Conservation (phyloP, 257 asterid genomes). For the Handroanthus guayacan region DNA sequence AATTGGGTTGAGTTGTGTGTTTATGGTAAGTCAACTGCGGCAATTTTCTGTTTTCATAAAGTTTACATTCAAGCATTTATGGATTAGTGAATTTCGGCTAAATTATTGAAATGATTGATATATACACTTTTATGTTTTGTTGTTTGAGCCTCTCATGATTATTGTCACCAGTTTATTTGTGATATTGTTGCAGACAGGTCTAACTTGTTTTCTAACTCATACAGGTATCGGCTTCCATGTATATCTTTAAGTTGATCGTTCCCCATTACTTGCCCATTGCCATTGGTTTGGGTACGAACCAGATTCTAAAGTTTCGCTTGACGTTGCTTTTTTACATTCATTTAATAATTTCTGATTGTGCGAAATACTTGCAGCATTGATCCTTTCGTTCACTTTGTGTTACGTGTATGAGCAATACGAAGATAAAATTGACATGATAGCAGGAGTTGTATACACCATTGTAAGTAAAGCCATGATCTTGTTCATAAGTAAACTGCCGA, state of each 20-base stretch:
- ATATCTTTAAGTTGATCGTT: constrained; percentile 63
- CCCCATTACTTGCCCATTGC: constrained; percentile 57
- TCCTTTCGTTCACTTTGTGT: constrained; percentile 69
- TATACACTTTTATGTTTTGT: neutral
- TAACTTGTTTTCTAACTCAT: constrained; percentile 31
- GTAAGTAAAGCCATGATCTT: constrained; percentile 22
- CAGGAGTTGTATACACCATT: constrained; percentile 34
- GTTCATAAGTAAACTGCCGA: constrained; percentile 41
- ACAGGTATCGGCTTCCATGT: constrained; percentile 69
- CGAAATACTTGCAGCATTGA: constrained; percentile 59
- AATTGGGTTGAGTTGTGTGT: neutral
- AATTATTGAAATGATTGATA: constrained; percentile 4
- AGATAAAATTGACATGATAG: constrained; percentile 65
- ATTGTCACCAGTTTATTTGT: neutral
- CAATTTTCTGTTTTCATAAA: neutral
- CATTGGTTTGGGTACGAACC: constrained; percentile 71
- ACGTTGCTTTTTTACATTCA: constrained; percentile 18
- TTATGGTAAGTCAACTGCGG: neutral
- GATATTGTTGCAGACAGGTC: constrained; percentile 6
- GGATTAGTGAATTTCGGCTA: constrained; percentile 2
- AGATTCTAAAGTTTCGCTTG: neutral
- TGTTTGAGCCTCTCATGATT: neutral
- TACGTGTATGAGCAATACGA: constrained; percentile 90
- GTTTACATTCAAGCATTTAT: neutral
- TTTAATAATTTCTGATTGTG: constrained; percentile 22